Evolutionary conservation across 192 early-diverging fungal genomes (phyloP).

Genomic region (Funneliformis mosseae): DNA sequence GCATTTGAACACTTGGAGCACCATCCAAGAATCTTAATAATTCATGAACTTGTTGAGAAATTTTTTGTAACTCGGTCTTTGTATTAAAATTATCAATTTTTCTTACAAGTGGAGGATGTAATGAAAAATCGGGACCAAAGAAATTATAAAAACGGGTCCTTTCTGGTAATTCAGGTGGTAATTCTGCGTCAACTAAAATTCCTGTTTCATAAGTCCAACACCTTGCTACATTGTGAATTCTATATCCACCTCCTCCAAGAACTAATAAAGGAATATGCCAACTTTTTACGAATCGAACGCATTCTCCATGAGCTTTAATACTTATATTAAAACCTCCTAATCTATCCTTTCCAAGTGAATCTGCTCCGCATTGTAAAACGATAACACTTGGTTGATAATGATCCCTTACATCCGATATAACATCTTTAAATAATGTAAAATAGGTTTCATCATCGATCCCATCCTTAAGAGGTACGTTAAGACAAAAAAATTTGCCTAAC

Average conservation of each 20-base stretch:
- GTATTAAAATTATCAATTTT: slow-evolving; percentile 90
- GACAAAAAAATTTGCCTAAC: slow-evolving; percentile 77
- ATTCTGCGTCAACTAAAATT: slow-evolving; percentile 71
- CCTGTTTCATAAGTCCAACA: slow-evolving; percentile 97
- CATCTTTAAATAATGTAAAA: slow-evolving; percentile 71
- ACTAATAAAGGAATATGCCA: slow-evolving; percentile 79
- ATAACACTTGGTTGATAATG: slow-evolving; percentile 80
- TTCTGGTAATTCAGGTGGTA: slow-evolving; percentile 74
- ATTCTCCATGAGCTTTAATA: slow-evolving; percentile 74
- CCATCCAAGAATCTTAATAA: slow-evolving; percentile 83
- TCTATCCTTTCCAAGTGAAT: slow-evolving; percentile 58
- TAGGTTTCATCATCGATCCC: slow-evolving; percentile 88
- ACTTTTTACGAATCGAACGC: slow-evolving; percentile 78
- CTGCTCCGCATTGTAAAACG: slow-evolving; percentile 89
- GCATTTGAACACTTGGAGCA: slow-evolving; percentile 97
- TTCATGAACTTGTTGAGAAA: slow-evolving; percentile 74
- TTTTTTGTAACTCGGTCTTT: slow-evolving; percentile 74
- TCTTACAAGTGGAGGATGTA: slow-evolving; percentile 85
- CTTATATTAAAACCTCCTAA: slow-evolving; percentile 57
- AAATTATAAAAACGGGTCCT: slow-evolving; percentile 79
- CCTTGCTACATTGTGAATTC: slow-evolving; percentile 83
- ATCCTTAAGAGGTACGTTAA: slow-evolving; percentile 90
- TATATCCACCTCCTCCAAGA: slow-evolving; percentile 93
- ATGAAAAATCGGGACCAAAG: slow-evolving; percentile 85
- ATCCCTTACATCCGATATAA: slow-evolving; percentile 71